Evolutionary conservation across 78 protist genomes (phyloP).

Genomic region (Cavenderia fasciculata): DNA sequence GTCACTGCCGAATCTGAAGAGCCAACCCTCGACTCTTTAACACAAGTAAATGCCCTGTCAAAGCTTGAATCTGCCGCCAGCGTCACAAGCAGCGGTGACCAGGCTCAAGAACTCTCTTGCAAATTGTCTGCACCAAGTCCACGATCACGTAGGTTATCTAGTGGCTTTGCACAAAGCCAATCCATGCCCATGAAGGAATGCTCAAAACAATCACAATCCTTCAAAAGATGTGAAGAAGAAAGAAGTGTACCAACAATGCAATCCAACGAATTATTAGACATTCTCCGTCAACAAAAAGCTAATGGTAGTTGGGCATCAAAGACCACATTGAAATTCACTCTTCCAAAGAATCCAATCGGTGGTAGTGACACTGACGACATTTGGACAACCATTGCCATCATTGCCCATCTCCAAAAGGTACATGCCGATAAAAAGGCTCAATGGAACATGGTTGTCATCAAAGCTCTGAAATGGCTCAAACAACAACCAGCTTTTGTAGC

Average conservation of each 20-base stretch:
- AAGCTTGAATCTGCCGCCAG: no score
- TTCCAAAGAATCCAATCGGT: neutral
- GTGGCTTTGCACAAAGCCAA: no score
- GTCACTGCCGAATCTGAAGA: constrained; percentile 14
- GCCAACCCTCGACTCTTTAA: no score
- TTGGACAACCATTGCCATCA: constrained; percentile 30
- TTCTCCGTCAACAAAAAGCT: constrained; percentile 33
- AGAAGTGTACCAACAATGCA: no score
- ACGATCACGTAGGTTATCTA: no score
- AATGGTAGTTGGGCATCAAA: constrained; percentile 34
- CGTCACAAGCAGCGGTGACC: no score
- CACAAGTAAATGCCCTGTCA: no score
- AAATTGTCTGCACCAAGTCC: no score
- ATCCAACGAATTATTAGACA: neutral
- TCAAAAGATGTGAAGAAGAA: no score
- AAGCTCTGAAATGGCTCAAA: constrained; percentile 42
- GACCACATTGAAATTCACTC: neutral
- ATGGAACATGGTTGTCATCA: constrained; percentile 33
- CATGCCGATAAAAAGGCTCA: constrained; percentile 5
- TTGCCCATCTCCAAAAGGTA: constrained; percentile 7
- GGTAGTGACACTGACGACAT: neutral
- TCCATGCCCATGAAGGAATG: no score
- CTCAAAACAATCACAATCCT: no score
- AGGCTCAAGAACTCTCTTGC: no score
- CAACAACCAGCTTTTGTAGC: neutral